Percentiles rank a stretch among this genome's conserved stretches.
phyloP scores from a whole-genome alignment of 208 protist genomes.

The Tritrichomonas foetus region DNA sequence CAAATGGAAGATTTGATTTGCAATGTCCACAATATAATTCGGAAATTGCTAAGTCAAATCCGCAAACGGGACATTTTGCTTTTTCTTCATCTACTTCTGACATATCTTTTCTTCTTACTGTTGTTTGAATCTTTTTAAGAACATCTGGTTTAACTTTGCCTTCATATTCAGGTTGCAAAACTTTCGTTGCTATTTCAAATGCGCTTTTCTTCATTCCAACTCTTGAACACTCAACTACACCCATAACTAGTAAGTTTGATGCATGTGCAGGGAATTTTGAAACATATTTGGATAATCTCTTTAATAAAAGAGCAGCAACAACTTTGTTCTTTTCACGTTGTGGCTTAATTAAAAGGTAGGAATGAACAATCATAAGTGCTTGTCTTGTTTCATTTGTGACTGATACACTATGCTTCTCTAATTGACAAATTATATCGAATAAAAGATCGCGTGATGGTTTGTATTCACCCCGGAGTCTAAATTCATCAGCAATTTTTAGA shows the following conservation, averaged over 20 bases:
- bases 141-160: neutral
- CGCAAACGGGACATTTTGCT: neutral
- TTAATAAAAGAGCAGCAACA: neutral
- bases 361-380: slow-evolving; percentile 2
- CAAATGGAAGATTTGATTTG: neutral
- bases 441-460: neutral
- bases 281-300: slow-evolving; percentile 15
- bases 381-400: neutral
- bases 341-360: neutral
- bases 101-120: slow-evolving; percentile 27
- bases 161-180: slow-evolving; percentile 2
- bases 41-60: neutral
- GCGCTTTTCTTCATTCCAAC: slow-evolving; percentile 2
- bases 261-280: neutral
- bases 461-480: neutral
- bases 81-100: slow-evolving; percentile 6
- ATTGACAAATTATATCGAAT: neutral
- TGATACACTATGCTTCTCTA: neutral
- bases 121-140: neutral
- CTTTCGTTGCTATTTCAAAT: neutral
- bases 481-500: neutral
- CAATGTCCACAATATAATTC: neutral
- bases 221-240: neutral
- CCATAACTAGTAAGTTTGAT: neutral
- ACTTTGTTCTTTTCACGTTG: neutral